A percentile compares a stretch with the other conserved stretches of the same genome.
Conservation (phyloP, 1,284 basidiomycete genomes). For the Porogramme epimiltina region DNA sequence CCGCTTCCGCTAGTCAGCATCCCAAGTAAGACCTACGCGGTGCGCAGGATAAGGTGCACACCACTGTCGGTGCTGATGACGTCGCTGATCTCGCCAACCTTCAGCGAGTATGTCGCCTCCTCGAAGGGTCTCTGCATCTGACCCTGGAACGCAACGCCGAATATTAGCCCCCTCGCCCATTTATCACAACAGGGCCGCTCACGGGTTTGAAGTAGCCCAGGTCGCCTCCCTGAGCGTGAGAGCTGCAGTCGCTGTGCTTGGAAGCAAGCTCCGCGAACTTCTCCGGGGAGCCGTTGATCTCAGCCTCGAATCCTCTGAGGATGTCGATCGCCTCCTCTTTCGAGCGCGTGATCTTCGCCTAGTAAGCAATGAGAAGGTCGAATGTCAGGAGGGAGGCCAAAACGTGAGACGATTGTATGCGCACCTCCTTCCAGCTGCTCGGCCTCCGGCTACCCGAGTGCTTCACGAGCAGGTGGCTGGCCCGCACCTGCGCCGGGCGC, state of each 20-base stretch:
- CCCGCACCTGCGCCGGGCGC: constrained; percentile 71
- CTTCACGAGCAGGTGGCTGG: constrained; percentile 95
- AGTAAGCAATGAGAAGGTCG: neutral
- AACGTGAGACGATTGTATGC: constrained; percentile 29
- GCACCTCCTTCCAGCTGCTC: constrained; percentile 89
- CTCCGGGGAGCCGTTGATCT: constrained; percentile 61
- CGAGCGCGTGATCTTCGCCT: constrained; percentile 86
- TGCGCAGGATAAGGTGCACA: constrained; percentile 93
- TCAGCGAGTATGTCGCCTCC: constrained; percentile 82
- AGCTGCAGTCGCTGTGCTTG: constrained; percentile 86
- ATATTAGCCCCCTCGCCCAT: neutral
- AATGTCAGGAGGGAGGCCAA: no score
- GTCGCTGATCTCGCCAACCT: constrained; percentile 85
- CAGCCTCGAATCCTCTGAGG: constrained; percentile 61
- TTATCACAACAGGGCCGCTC: constrained; percentile 5
- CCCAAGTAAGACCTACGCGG: constrained; percentile 51
- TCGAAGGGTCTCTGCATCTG: constrained; percentile 99
- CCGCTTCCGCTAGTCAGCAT: neutral
- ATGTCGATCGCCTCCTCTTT: constrained; percentile 87
- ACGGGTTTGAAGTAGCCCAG: constrained; percentile 80
- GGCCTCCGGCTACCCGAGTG: constrained; percentile 87
- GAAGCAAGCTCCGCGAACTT: constrained; percentile 79
- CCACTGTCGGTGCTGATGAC: constrained; percentile 93
- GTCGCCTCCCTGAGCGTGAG: constrained; percentile 80
- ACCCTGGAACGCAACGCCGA: constrained; percentile 38